phyloP scores from a whole-genome alignment of 208 protist species.

The Wallacemonas sp. region DNA sequence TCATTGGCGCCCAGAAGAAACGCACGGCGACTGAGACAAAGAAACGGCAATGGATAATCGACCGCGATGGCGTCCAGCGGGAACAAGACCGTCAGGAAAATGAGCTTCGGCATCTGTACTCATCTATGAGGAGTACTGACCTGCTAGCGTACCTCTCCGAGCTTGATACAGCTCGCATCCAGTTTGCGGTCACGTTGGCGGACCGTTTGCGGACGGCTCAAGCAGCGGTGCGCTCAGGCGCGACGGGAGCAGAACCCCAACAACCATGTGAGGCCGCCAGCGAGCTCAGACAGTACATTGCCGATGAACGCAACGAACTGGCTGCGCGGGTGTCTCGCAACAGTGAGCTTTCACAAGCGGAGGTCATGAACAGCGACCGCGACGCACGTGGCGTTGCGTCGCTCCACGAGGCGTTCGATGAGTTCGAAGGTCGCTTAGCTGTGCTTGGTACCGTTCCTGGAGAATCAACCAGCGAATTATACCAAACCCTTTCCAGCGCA shows the following conservation, averaged over 20 bases:
- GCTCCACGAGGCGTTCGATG: background rate
- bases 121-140: background rate
- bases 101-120: background rate
- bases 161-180: background rate
- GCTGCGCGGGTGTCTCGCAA: background rate
- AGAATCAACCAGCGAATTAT: background rate
- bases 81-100: conserved; percentile 30
- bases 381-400: too few relatives aligned
- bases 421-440: background rate
- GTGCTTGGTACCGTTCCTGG: background rate
- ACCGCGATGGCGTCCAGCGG: conserved; percentile 26
- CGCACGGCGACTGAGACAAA: background rate
- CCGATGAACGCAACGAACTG: background rate
- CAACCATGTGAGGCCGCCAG: background rate
- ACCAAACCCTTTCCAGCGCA: conserved; percentile 2
- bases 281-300: background rate
- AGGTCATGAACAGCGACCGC: too few relatives aligned
- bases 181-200: background rate
- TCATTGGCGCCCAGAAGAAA: conserved; percentile 12
- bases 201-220: background rate
- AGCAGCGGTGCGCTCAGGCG: background rate
- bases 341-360: background rate
- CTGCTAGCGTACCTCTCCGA: background rate
- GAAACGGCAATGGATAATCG: conserved; percentile 28
- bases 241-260: background rate